Conservation (phyloP, 192 early-diverging fungal species). For the Geranomyces michiganensis region DNA sequence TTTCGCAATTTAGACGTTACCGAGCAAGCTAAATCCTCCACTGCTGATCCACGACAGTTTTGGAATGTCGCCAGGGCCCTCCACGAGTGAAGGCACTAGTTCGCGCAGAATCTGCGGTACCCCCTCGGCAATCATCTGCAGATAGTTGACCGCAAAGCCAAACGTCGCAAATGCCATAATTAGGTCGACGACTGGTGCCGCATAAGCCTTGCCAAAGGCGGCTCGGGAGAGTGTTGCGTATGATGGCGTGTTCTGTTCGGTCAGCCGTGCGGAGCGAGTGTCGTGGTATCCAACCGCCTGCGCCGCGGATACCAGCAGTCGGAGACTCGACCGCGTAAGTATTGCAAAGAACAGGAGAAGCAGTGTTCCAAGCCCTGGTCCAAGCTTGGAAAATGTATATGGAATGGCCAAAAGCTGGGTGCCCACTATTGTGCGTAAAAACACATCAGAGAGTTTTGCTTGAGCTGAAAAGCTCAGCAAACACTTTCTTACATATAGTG, state of each 20-base stretch:
- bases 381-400: constrained; percentile 76
- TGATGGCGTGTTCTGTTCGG: constrained; percentile 63
- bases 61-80: constrained; percentile 5
- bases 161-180: constrained; percentile 88
- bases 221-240: constrained; percentile 47
- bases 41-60: constrained; percentile 3
- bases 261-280: constrained; percentile 16
- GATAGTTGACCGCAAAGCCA: constrained; percentile 83
- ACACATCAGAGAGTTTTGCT: neutral
- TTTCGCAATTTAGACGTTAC: neutral
- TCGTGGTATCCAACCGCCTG: constrained; percentile 17
- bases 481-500: neutral
- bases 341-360: constrained; percentile 72
- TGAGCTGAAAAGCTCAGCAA: neutral
- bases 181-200: constrained; percentile 72
- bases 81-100: constrained; percentile 17
- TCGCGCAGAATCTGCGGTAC: constrained; percentile 53
- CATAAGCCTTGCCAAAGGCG: constrained; percentile 70
- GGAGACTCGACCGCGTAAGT: constrained; percentile 73
- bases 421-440: neutral
- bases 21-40: constrained; percentile 69
- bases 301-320: constrained; percentile 57
- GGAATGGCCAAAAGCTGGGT: constrained; percentile 49
- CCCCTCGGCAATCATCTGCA: constrained; percentile 85
- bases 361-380: constrained; percentile 70